Percentiles rank a stretch among this genome's conserved stretches.
Evolutionary conservation across 495 filamentous ascomycete species (phyloP).

Genomic region (Thozetella sp.): DNA sequence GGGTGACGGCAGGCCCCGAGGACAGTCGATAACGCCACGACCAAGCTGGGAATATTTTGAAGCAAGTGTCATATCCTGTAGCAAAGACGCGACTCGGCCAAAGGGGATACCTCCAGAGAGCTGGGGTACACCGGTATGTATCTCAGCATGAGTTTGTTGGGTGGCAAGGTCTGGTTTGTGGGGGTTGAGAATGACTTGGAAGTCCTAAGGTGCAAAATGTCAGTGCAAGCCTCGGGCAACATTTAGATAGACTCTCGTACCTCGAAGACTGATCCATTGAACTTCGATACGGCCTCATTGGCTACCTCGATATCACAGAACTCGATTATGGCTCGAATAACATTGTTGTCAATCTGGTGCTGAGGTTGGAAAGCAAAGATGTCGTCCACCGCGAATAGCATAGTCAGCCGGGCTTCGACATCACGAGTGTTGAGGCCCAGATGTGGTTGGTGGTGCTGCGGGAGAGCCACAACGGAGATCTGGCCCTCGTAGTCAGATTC

Average conservation of each 20-base stretch:
- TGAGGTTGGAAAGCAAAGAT: slow-evolving; percentile 51
- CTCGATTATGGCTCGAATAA: slow-evolving; percentile 49
- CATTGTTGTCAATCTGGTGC: slow-evolving; percentile 28
- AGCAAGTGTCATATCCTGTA: not conserved
- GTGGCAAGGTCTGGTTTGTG: not conserved
- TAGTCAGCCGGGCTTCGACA: slow-evolving; percentile 38
- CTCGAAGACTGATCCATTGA: slow-evolving; percentile 47
- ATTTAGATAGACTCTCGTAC: slow-evolving; percentile 38
- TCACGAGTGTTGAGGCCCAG: slow-evolving; percentile 12
- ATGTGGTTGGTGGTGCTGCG: not conserved
- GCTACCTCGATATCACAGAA: slow-evolving; percentile 52
- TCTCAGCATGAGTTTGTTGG: not conserved
- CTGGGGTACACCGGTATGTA: not conserved
- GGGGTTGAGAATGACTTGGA: slow-evolving; percentile 5
- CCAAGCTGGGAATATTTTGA: not conserved
- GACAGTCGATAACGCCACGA: not conserved
- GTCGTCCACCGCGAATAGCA: slow-evolving; percentile 34
- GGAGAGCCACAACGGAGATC: slow-evolving; percentile 43
- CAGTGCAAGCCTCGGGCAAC: not conserved
- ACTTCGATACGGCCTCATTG: slow-evolving; percentile 27
- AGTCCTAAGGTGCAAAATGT: slow-evolving; percentile 3
- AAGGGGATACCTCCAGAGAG: not conserved
- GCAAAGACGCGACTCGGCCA: not conserved
- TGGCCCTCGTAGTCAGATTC: slow-evolving; percentile 52
- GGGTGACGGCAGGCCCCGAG: not conserved